These are phyloP conservation scores for Cunninghamia lanceolata DNA, from an alignment of 75 land plant species.

Conservation along the genomic window DNA sequence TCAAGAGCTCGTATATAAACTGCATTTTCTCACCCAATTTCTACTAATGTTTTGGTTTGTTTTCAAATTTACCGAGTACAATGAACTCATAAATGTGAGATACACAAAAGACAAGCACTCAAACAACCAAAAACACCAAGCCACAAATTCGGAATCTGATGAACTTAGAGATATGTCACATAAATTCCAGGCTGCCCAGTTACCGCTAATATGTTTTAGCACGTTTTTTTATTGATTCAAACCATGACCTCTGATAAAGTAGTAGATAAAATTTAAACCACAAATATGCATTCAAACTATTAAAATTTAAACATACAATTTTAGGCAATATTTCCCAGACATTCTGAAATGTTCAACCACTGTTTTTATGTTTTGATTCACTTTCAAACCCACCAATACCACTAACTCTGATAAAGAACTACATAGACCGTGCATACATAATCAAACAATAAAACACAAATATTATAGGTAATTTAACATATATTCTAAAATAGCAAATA, in stretches of 20 bases:
- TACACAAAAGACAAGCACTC: too few species aligned
- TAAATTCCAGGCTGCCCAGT: not conserved
- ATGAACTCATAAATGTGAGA: not conserved
- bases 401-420: not conserved
- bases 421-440: not conserved
- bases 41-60: not conserved
- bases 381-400: not conserved
- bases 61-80: not conserved
- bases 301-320: not conserved
- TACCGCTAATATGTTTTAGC: not conserved
- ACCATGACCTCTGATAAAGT: not conserved
- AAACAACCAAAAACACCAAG: too few species aligned
- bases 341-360: not conserved
- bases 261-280: not conserved
- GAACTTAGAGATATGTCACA: not conserved
- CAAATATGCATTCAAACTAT: not conserved
- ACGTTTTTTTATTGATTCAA: not conserved
- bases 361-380: not conserved
- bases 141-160: not conserved
- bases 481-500: too few species aligned
- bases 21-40: not conserved
- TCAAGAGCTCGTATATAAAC: not conserved
- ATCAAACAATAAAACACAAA: too few species aligned
- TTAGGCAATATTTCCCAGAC: not conserved
- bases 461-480: too few species aligned